A percentile compares a stretch with the other conserved stretches of the same genome.
Evolutionary conservation across 768 basidiomycete species (phyloP).

Genomic region (Suillus subalutaceus): DNA sequence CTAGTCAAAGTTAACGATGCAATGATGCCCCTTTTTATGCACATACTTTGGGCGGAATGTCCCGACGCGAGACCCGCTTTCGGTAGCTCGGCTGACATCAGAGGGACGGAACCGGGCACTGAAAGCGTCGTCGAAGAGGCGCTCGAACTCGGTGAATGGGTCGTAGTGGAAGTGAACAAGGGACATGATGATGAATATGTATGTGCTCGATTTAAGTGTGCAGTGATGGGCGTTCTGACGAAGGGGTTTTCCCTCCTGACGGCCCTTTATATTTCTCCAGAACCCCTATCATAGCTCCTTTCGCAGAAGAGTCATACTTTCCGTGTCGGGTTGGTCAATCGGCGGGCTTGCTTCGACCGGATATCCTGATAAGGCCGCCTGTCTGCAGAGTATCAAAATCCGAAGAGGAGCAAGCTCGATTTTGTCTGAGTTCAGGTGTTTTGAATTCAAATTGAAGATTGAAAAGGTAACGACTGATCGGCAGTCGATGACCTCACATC

Average conservation of each 20-base stretch:
- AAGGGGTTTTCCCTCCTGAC: background rate
- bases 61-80: conserved; percentile 14
- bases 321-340: background rate
- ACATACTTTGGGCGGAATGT: conserved; percentile 36
- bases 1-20: conserved; percentile 28
- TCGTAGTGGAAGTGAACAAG: conserved; percentile 37
- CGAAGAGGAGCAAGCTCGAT: background rate
- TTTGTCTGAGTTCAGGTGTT: background rate
- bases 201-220: background rate
- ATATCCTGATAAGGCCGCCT: conserved; percentile 1
- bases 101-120: conserved; percentile 29
- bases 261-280: background rate
- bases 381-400: background rate
- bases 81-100: conserved; percentile 14
- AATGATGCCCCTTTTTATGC: background rate
- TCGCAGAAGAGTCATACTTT: conserved; percentile 1
- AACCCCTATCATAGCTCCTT: background rate
- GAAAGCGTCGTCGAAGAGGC: conserved; percentile 45
- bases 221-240: background rate
- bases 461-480: background rate
- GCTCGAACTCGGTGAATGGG: conserved; percentile 45
- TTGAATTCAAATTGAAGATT: background rate
- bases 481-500: background rate
- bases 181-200: conserved; percentile 23
- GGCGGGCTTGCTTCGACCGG: background rate